Base-by-base conservation (phyloP, 148 eudicot species). In the Fagopyrum homotropicum region DNA sequence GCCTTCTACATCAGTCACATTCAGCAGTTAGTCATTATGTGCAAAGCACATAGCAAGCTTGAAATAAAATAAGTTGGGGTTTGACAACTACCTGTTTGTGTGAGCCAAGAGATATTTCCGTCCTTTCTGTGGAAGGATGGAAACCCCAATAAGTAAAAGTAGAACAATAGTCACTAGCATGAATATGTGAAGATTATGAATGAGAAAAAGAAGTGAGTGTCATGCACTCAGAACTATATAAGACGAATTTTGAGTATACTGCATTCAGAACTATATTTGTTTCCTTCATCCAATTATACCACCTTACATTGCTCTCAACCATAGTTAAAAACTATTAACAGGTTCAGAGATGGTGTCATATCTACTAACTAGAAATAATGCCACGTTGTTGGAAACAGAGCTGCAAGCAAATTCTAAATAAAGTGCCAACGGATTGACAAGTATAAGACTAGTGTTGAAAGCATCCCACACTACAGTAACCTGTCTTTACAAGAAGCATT, bases 1-100 rank as follows among this genome's bases (percentile, higher is more conserved):
- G 84, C 76, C 80, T 85, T 82, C 97, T 95, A 86, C 78, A 85
- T 51, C 40, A 76, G 61, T 69, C 45, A 71, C 29, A 43, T 44
- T 45, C 17, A 73, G 29, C 57, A 63, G 75, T 55, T 75, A 50
- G 57, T 72, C 30, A 46, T 3, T 46, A 9, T 66, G 55, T 9
- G 47, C 30, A 47, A 46, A 16, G 1, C n/a, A 47, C 10, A 72
- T 72, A 72, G 14, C 6, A 17, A 35, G 51, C 48, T 46, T 15
- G 54, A 72, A 10, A 45, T 72, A 72, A 72, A 17, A 72, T 19
- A 47, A 46, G 51, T 14, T 17, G 54, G 40, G 11, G 17, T 0
- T 17, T 72, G 54, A 35, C 29, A 72, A 47, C 14, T 72, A 72
- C 74, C 74, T 72, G 74, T 17, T 72, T 72, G 29, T 72, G 15